A percentile compares a stretch with the other conserved stretches of the same genome.
phyloP scores from a whole-genome alignment of 1,284 basidiomycete species.

The Puccinia horiana region DNA sequence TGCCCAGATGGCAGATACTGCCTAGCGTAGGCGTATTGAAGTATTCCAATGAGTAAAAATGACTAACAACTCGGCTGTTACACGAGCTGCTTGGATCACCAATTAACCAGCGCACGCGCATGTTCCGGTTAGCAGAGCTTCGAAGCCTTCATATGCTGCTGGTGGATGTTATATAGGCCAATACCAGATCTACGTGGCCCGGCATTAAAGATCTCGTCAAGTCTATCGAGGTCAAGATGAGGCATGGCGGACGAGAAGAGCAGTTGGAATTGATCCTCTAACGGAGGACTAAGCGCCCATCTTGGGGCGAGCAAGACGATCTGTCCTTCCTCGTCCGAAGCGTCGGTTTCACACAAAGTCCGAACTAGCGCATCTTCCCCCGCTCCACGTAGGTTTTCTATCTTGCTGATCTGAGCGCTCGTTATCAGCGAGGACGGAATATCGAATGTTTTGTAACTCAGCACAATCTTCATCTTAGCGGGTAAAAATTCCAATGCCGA shows the following conservation, averaged over 20 bases:
- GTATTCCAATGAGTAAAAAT: not conserved
- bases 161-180: not conserved
- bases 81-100: not conserved
- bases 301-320: constrained; percentile 7
- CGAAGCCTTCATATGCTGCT: not conserved
- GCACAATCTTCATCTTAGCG: not conserved
- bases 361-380: not conserved
- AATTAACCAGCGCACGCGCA: not conserved
- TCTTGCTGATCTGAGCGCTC: not conserved
- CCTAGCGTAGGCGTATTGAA: too few species aligned
- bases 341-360: not conserved
- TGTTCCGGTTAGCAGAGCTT: not conserved
- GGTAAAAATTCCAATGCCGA: constrained; percentile 1
- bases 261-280: not conserved
- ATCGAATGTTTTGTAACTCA: constrained; percentile 41
- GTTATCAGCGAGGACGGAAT: constrained; percentile 13
- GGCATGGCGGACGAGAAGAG: not conserved
- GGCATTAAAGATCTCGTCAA: constrained; percentile 16
- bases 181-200: not conserved
- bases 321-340: not conserved
- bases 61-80: too few species aligned
- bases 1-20: too few species aligned
- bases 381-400: constrained; percentile 6
- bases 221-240: constrained; percentile 36
- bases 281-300: not conserved